Base-by-base conservation (phyloP, 2,329 filamentous ascomycete genomes). In the Chaetomiaceae sp. region DNA sequence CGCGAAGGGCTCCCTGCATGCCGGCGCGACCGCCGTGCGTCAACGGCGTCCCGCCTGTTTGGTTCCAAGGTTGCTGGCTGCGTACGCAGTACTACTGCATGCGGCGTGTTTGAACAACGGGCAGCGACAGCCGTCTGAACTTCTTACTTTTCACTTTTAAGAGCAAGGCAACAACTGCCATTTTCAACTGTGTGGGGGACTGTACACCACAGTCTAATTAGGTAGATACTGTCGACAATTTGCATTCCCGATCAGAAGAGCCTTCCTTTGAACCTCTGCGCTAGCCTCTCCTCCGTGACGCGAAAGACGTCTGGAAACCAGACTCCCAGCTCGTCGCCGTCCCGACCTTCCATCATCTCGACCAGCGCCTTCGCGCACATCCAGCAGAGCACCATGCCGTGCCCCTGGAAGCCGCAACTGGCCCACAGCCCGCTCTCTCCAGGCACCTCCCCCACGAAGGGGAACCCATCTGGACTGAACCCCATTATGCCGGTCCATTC, bases 341-440 rank as follows among this genome's bases (percentile, higher is more conserved):
- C 62, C 2, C 57, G 51, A 1, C 58, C 64, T 32, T 62, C 53
- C 51, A 81, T 70, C 74, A 83, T 79, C 24, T 66, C 63, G 2
- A 71, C 75, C 48, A 84, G 55, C 0, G 74, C 81, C 53, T 74
- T 71, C 0, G 79, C 79, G 22, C 73, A 75, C 59, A 79, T 74
- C 65, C 79, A 75, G 45, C 78, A 78, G 26, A 79, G 61, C 1
- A 80, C 80, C 81, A 84, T 84, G 0, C 80, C 79, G 59, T 84
- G 79, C 1, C 82, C 82, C 52, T 82, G 81, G 52, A 84, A 84
- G 6, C 77, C 73, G 3, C 75, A 77, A 26, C 72, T 69, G 1
- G 81, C 65, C 69, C 75, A 82, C 18, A 84, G 57, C 1, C 71
- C 41, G 71, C 65, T 53, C 34, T 70, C 60, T 0, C 60, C 67